Evolutionary conservation across 1,139 yeast species (phyloP).

Genomic region (Nakaseomyces delphensis): DNA sequence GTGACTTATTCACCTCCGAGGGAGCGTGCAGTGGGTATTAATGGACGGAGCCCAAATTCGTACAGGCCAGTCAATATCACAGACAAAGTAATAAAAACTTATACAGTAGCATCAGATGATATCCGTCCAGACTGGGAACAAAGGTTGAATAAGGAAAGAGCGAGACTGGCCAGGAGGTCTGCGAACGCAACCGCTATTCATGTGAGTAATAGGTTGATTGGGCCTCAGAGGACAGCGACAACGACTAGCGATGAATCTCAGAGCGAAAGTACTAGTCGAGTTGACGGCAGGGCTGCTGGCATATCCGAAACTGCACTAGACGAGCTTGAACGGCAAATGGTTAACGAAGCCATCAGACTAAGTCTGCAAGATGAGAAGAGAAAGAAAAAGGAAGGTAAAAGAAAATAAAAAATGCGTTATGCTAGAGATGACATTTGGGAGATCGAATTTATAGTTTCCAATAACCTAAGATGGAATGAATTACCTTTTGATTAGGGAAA

Average conservation of each 20-base stretch:
- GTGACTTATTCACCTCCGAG: conserved; percentile 65
- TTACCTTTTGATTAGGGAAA: no score
- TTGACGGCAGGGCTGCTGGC: conserved; percentile 8
- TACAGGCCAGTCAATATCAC: conserved; percentile 7
- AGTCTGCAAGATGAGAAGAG: conserved; percentile 53
- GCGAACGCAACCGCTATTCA: conserved; percentile 95
- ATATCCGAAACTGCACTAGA: conserved; percentile 23
- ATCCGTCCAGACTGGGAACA: conserved; percentile 92
- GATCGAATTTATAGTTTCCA: no score
- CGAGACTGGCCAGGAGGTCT: conserved; percentile 71
- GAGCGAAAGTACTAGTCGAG: conserved; percentile 10
- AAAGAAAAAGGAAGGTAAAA: conserved; percentile 7
- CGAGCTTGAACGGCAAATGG: conserved; percentile 67
- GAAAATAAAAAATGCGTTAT: no score
- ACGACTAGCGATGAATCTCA: conserved; percentile 18
- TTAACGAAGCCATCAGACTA: conserved; percentile 72
- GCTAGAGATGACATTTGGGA: no score
- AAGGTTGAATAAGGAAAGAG: conserved; percentile 60
- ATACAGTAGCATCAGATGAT: conserved; percentile 56
- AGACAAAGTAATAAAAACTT: background rate
- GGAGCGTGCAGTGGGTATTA: conserved; percentile 46
- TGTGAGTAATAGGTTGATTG: conserved; percentile 55
- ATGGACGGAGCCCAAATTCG: conserved; percentile 16
- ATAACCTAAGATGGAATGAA: no score
- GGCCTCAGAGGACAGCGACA: conserved; percentile 25